Evolutionary conservation across 371 early-diverging fungal genomes (phyloP).

Genomic region (Basidiobolus meristosporus): DNA sequence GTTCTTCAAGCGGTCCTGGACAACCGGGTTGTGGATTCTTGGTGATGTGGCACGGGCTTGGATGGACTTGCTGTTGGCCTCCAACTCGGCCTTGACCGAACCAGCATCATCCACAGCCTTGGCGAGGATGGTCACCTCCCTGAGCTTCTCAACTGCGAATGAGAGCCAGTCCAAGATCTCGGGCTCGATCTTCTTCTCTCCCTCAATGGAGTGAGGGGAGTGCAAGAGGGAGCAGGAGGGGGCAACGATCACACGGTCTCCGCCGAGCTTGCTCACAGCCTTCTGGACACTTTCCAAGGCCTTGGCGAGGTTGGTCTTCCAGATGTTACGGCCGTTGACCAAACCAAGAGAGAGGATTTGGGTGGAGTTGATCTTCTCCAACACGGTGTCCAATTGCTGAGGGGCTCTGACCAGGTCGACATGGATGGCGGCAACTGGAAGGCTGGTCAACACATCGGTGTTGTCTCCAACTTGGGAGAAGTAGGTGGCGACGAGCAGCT

Average conservation of each 20-base stretch:
- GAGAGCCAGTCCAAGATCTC: slow-evolving; percentile 81
- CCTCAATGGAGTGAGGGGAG: slow-evolving; percentile 68
- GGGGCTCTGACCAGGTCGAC: slow-evolving; percentile 80
- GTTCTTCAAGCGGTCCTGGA: slow-evolving; percentile 51
- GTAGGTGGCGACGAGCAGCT: slow-evolving; percentile 78
- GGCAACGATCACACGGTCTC: slow-evolving; percentile 59
- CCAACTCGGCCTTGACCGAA: slow-evolving; percentile 43
- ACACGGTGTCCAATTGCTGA: slow-evolving; percentile 51
- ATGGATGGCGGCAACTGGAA: slow-evolving; percentile 69
- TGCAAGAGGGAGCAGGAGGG: slow-evolving; percentile 88
- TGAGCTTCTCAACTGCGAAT: slow-evolving; percentile 81
- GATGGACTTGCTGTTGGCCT: slow-evolving; percentile 49
- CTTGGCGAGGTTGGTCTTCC: slow-evolving; percentile 72
- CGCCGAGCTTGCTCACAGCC: slow-evolving; percentile 40
- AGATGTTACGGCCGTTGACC: slow-evolving; percentile 90
- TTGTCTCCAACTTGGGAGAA: slow-evolving; percentile 75
- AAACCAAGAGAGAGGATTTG: slow-evolving; percentile 64
- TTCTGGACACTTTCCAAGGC: slow-evolving; percentile 46
- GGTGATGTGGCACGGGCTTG: slow-evolving; percentile 55
- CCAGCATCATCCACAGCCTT: slow-evolving; percentile 40
- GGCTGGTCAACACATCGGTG: slow-evolving; percentile 27
- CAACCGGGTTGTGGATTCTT: slow-evolving; percentile 64
- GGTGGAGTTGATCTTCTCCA: slow-evolving; percentile 22
- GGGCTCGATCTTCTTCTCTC: slow-evolving; percentile 60
- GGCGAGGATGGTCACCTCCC: slow-evolving; percentile 56